A percentile compares a stretch with the other conserved stretches of the same genome.
phyloP scores from a whole-genome alignment of 2,329 filamentous ascomycete species.

The Tolypocladium tundrense region DNA sequence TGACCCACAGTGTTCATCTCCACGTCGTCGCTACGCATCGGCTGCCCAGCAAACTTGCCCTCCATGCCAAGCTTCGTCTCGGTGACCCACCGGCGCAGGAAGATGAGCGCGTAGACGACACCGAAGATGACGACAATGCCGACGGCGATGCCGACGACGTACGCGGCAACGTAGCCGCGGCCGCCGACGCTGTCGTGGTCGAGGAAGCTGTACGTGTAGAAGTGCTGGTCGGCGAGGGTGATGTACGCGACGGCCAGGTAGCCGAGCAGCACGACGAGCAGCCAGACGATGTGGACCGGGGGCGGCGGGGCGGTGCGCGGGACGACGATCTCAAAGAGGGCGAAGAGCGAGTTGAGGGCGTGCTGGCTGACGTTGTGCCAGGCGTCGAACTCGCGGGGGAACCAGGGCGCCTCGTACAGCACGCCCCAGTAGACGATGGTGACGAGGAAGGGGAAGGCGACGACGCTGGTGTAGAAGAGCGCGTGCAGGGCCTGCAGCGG shows the following conservation, averaged over 20 bases:
- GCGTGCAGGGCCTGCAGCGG: slow-evolving; percentile 54
- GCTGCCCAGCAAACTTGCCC: slow-evolving; percentile 28
- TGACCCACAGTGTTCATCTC: slow-evolving; percentile 15
- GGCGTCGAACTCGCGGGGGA: slow-evolving; percentile 34
- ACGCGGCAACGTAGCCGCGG: slow-evolving; percentile 45
- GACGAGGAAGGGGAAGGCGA: slow-evolving; percentile 57
- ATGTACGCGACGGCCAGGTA: slow-evolving; percentile 70
- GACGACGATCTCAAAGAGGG: slow-evolving; percentile 64
- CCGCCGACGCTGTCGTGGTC: slow-evolving; percentile 45
- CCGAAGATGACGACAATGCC: slow-evolving; percentile 43
- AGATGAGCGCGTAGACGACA: slow-evolving; percentile 39
- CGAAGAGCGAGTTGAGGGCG: slow-evolving; percentile 61
- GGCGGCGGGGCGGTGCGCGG: slow-evolving; percentile 50
- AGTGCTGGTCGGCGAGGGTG: slow-evolving; percentile 56
- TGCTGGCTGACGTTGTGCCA: slow-evolving; percentile 67
- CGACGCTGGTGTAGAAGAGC: slow-evolving; percentile 52
- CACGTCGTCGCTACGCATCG: slow-evolving; percentile 9
- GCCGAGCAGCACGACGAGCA: slow-evolving; percentile 58
- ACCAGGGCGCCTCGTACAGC: slow-evolving; percentile 44
- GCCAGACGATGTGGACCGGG: slow-evolving; percentile 55
- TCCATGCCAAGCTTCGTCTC: slow-evolving; percentile 33
- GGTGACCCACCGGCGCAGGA: slow-evolving; percentile 37
- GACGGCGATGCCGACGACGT: slow-evolving; percentile 49
- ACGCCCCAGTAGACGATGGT: slow-evolving; percentile 61
- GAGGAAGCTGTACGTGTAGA: slow-evolving; percentile 74